These are phyloP conservation scores for Agapanthus africanus DNA, from an alignment of 106 monocot genomes.

Conservation along the genomic window DNA sequence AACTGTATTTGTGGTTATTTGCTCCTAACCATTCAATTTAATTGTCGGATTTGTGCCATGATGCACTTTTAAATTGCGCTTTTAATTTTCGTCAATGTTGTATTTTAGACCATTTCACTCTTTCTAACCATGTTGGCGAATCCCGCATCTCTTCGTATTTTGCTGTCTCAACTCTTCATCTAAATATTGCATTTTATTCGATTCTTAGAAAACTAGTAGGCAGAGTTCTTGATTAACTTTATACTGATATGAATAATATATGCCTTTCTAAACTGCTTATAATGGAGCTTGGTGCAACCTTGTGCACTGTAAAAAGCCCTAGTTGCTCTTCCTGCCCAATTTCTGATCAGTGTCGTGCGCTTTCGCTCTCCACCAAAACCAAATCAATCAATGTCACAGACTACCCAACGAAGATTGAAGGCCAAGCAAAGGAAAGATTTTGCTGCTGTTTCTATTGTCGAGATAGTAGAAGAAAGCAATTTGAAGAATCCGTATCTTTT, in stretches of 20 bases:
- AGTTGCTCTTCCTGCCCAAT: constrained; percentile 71
- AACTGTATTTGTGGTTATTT: no score
- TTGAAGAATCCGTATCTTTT: constrained; percentile 45
- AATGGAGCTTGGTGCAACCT: constrained; percentile 93
- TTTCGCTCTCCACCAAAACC: constrained; percentile 42
- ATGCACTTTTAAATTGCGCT: no score
- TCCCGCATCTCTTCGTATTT: no score
- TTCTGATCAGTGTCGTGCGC: constrained; percentile 59
- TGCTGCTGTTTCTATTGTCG: constrained; percentile 86
- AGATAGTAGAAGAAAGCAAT: constrained; percentile 29
- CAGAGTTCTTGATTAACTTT: constrained; percentile 61
- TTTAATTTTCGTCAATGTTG: no score
- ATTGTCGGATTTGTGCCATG: no score
- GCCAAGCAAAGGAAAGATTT: constrained; percentile 66
- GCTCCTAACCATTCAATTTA: no score
- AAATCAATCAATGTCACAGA: constrained; percentile 52
- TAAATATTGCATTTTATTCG: no score
- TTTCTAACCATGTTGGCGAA: no score
- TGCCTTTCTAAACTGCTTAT: constrained; percentile 90
- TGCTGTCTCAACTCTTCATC: no score
- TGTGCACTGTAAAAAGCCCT: constrained; percentile 61
- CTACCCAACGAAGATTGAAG: constrained; percentile 76
- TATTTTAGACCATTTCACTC: no score
- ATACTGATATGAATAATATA: no score
- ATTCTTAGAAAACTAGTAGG: constrained; percentile 65